Conservation (phyloP, 331 rosid genomes). For the Malus hybrid region DNA sequence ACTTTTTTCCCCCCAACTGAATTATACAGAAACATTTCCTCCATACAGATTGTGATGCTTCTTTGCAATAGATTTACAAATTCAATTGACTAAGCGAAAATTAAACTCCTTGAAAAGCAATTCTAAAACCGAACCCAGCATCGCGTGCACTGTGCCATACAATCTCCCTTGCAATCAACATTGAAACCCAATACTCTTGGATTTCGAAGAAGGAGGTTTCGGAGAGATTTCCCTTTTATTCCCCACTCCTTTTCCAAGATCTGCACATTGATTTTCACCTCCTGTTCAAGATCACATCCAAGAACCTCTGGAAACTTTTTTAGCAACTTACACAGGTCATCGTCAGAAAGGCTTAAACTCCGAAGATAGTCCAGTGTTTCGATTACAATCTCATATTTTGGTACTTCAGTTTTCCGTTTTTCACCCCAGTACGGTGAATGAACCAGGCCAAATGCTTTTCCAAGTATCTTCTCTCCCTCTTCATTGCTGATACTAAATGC, state of each 20-base stretch:
- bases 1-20: no score
- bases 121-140: conserved; percentile 94
- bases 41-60: not conserved
- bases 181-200: conserved; percentile 85
- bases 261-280: conserved; percentile 62
- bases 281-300: conserved; percentile 72
- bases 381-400: conserved; percentile 41
- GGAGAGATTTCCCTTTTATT: conserved; percentile 65
- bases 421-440: conserved; percentile 97
- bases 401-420: conserved; percentile 52
- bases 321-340: conserved; percentile 69
- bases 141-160: conserved; percentile 90
- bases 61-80: not conserved
- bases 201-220: conserved; percentile 77
- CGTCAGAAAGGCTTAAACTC: conserved; percentile 67
- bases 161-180: conserved; percentile 86
- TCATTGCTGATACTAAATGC: conserved; percentile 49
- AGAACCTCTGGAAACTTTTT: conserved; percentile 92
- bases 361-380: conserved; percentile 57
- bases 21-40: no score
- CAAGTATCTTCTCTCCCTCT: conserved; percentile 81
- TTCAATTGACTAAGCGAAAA: not conserved
- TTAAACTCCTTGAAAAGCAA: not conserved
- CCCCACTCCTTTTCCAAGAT: conserved; percentile 72
- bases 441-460: conserved; percentile 78